Evolutionary conservation across 768 basidiomycete species (phyloP).

Genomic region (Wakefieldia striispora): DNA sequence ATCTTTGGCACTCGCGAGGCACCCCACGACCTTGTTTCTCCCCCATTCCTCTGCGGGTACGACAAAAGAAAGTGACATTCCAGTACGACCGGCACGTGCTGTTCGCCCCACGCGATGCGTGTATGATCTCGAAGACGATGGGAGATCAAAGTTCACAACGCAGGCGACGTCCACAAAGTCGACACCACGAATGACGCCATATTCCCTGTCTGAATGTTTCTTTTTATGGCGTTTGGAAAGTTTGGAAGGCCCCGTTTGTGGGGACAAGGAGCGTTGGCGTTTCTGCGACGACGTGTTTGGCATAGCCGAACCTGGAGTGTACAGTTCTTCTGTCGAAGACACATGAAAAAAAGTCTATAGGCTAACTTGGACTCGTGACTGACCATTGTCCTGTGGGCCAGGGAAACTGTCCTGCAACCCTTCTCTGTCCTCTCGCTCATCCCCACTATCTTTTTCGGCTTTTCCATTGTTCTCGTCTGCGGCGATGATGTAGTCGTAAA

Average conservation of each 20-base stretch:
- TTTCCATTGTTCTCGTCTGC: conserved; percentile 81
- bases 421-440: conserved; percentile 42
- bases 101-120: conserved; percentile 96
- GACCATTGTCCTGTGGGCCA: conserved; percentile 29
- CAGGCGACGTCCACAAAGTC: conserved; percentile 97
- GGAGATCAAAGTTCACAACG: conserved; percentile 98
- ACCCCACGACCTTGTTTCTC: conserved; percentile 70
- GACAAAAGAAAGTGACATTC: conserved; percentile 88
- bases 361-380: conserved; percentile 6
- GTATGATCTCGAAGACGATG: conserved; percentile 80
- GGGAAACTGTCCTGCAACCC: background rate
- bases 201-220: conserved; percentile 66
- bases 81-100: conserved; percentile 91
- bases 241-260: conserved; percentile 37
- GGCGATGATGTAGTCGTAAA: conserved; percentile 98
- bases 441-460: conserved; percentile 49
- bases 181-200: conserved; percentile 92
- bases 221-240: conserved; percentile 51
- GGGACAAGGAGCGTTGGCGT: conserved; percentile 55
- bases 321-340: conserved; percentile 43
- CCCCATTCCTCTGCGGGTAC: conserved; percentile 69
- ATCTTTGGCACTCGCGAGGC: conserved; percentile 62
- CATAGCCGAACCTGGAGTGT: conserved; percentile 11
- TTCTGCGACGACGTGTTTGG: conserved; percentile 38
- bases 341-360: conserved; percentile 31